Evolutionary conservation across 2,329 filamentous ascomycete genomes (phyloP), one percentile per base, ranked within the genome.

Genomic region (Beauveria rudraprayagi): DNA sequence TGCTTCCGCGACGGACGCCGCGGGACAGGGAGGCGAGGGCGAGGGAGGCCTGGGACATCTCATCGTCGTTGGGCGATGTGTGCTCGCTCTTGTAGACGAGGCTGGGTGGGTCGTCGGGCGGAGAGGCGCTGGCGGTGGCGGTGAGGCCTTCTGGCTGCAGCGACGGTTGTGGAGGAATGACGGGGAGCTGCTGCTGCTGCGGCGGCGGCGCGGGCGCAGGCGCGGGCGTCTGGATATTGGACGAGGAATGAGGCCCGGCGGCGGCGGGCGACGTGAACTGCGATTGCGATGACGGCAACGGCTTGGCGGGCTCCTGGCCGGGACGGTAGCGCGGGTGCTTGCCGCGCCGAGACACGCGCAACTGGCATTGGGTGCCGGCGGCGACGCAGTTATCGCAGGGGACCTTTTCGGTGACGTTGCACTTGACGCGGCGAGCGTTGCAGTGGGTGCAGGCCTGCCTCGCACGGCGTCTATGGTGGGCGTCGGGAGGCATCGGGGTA

Each of bases 351-450:
- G 65, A 68, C n/a, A 64, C 63, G 4, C 67, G 61, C 7, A 67
- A 41, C 34, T 67, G 61, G 44, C 67, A 68, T 26, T 55, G 48
- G 11, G 59, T 59, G 16, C 63, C 57, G 30, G 59, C 62, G 16
- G 62, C 43, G 26, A 56, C 56, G 56, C 67, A 68, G 22, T 68
- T 68, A 26, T 59, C 60, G 55, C 66, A 68, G 6, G 66, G 66
- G 0, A 56, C 51, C 40, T 47, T 40, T 51, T 68, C 66, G 52
- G 64, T 65, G 60, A 67, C 63, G 63, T 68, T 64, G 61, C 67
- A 68, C 52, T 65, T 66, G 34, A 68, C 65, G 4, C 66, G 65
- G 11, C 67, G 50, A 17, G 64, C 56, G 50, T 68, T 67, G 62
- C 67, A 68, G 24, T 64, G 47, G 1, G 63, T 58, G 54, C 66